Base-by-base conservation (phyloP, 441 rosid species). In the Corymbia citriodora region DNA sequence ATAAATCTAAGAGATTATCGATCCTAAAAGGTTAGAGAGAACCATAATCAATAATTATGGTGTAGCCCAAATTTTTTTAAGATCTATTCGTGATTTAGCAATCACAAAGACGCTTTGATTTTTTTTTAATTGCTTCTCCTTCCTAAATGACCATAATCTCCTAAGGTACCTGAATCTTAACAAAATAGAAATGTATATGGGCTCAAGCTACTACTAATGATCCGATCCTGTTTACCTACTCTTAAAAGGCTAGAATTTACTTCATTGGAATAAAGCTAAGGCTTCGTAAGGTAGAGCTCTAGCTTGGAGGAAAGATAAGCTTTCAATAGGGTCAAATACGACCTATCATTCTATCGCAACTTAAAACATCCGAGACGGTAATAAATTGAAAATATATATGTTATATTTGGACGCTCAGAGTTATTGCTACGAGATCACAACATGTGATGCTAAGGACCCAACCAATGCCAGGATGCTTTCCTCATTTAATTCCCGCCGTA, bases 321-420 rank as follows among this genome's bases (percentile, higher is more conserved):
- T 59, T 59, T 25, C 65, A 10, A 10, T 25, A 59, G 25, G 65
- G 12, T 59, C n/a, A 59, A 23, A 59, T 59, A 5, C n/a, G 25
- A 59, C 65, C 65, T 10, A 23, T 25, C 65, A 10, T 5, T 59
- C 14, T 59, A 1, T 59, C 65, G 5, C 7, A 59, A 59, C 14
- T 10, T 0, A 25, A 13, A 59, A 59, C 4, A 59, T 59, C 10
- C 1, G 4, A 11, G n/a, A 25, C 3, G 3, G 10, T 25, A 25
- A 3, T 59, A 3, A 25, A 59, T 59, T 59, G 65, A 25, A 11
- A 59, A 17, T 9, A 55, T 33, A 33, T 18, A 18, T 18, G 57
- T 55, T 55, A 55, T 18, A 55, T 18, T 55, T 57, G 63, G 27
- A 23, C 12, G 5, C 5, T 57, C 63, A 57, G 4, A 21, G 9